Evolutionary conservation across 257 asterid genomes (phyloP), one percentile per base, ranked within the genome.

Genomic region (Mentha longifolia): DNA sequence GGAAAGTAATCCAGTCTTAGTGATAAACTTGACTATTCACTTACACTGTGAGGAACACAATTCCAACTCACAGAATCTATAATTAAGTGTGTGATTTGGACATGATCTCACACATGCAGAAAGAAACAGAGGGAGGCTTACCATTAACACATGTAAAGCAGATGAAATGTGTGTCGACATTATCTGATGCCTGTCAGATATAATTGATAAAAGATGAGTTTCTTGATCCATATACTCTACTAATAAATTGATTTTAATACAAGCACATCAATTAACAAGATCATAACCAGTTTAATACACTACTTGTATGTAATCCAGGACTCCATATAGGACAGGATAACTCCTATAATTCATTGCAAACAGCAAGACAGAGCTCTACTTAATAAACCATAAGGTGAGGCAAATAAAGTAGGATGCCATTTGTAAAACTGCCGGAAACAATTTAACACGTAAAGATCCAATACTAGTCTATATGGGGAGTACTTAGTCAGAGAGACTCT

Each of bases 121-220:
- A 9, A 8, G 12, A 31, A 17, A 67, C 76, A 72, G 62, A 31
- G 60, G 70, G 64, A 54, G 71, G 58, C n/a, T 65, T 70, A 87
- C 97, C 97, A 74, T 82, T 78, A 22, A 80, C 85, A 67, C 95
- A 91, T 20, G 89, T 9, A 78, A 87, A 94, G 87, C 97, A 89
- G 78, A 94, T 89, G 78, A 91, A 91, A 79, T 91, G 99, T 4
- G 95, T 84, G 76, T 89, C 83, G 46, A 91, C 97, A 41, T 84
- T 45, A 45, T 84, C 92, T 9, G 87, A 76, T 15, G 97, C 97
- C 97, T 94, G 97, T 57, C 77, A 66, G 81, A 81, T 9, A 43
- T 11, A 52, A 56, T 12, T 70, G 50, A 55, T 42, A 76, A 54
- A 30, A 45, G 60, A 71, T 46, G 51, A 61, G 69, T 67, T 74